phyloP scores from a whole-genome alignment of 2,329 filamentous ascomycete species.

The Neoarthrinium moseri region DNA sequence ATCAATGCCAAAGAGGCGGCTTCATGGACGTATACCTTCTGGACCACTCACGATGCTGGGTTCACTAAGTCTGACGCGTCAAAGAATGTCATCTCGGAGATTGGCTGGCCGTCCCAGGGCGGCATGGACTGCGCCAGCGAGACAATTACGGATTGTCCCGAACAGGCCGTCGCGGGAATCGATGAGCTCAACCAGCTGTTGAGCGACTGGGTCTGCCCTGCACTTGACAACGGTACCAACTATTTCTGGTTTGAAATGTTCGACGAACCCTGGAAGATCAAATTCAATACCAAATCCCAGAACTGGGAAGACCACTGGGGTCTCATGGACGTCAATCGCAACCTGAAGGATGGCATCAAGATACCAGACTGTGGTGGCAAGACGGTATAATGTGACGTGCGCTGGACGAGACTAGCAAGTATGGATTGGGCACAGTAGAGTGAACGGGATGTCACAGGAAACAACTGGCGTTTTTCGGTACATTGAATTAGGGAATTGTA shows the following conservation, averaged over 20 bases:
- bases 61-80: constrained; percentile 62
- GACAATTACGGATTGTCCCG: constrained; percentile 51
- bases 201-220: constrained; percentile 79
- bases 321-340: constrained; percentile 79
- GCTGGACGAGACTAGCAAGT: too few relatives aligned
- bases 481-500: too few relatives aligned
- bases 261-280: constrained; percentile 91
- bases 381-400: too few relatives aligned
- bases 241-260: constrained; percentile 99
- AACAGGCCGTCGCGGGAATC: constrained; percentile 75
- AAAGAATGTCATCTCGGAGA: constrained; percentile 83
- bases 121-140: constrained; percentile 72
- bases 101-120: constrained; percentile 84
- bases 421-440: too few relatives aligned
- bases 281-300: constrained; percentile 65
- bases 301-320: constrained; percentile 97
- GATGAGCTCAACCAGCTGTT: constrained; percentile 84
- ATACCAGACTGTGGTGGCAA: constrained; percentile 86
- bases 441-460: too few relatives aligned
- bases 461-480: too few relatives aligned
- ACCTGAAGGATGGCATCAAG: constrained; percentile 77
- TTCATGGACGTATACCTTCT: constrained; percentile 81
- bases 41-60: constrained; percentile 64
- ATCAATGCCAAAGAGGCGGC: constrained; percentile 67
- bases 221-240: constrained; percentile 77